Evolutionary conservation across 352 stramenopile genomes (phyloP), one percentile per base, ranked within the genome.

Genomic region (Pythium inflatum): DNA sequence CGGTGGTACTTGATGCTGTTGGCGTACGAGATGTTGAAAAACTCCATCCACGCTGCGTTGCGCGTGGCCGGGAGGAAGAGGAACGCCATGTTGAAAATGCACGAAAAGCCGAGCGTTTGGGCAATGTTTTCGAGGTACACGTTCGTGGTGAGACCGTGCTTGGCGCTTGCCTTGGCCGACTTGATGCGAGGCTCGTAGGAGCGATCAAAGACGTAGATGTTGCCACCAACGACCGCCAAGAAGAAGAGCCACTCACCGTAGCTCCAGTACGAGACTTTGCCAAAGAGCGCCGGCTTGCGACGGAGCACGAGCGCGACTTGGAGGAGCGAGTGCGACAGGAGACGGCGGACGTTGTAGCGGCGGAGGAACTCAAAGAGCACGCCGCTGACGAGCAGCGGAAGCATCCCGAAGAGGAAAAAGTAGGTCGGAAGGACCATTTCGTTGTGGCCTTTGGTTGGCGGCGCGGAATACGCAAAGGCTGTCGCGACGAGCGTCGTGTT

Each of bases 381-480:
- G 18, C 82, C 45, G 9, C 66, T 76, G 7, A 65, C 68, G 34
- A 81, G 14, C 9, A 91, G 33, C 4, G 83, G 79, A 8, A 88
- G 20, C 20, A 83, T 66, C 4, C 48, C 59, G 25, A 82, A 77
- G 13, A 92, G 66, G 40, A 77, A 69, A 38, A 90, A 81, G 62
- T 77, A 90, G 9, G 78, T 89, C n/a, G 74, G 72, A 5, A 77
- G 78, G 13, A 83, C 60, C 77, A 91, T 88, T 61, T 91, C 81
- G 0, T 45, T 25, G 61, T 84, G 68, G 38, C 73, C 72, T 18
- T 53, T 62, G 28, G 43, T n/a, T n/a, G n/a, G n/a, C 6, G 80
- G n/a, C n/a, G n/a, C n/a, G n/a, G n/a, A n/a, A n/a, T n/a, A n/a
- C n/a, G n/a, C n/a, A n/a, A n/a, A n/a, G n/a, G n/a, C n/a, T n/a